Evolutionary conservation across 2,329 filamentous ascomycete genomes (phyloP), one percentile per base, ranked within the genome.

Genomic region (Rhinocladiella similis): DNA sequence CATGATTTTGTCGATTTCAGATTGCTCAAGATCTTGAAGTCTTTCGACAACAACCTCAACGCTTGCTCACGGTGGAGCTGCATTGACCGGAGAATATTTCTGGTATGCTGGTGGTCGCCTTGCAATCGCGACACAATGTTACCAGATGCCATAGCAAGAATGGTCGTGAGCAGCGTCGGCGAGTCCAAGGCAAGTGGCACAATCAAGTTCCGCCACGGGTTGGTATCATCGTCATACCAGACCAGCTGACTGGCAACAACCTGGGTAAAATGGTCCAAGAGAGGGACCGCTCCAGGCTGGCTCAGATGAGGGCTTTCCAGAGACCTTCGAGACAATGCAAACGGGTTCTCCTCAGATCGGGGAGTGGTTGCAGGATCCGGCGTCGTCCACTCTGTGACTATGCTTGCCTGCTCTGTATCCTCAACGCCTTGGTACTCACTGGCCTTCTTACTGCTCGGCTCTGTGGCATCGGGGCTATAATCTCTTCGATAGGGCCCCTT

Each of bases 101-200:
- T 9, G 5, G 29, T 33, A 7, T 33, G 29, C 6, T 33, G 29
- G 29, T 33, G 6, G 10, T 33, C 29, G 10, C 29, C 10, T 33
- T 12, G 29, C 29, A 12, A 6, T 14, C 43, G 12, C 10, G 22
- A 46, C 43, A 20, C 22, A 12, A 46, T 46, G 25, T 46, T 22
- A 14, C 43, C 43, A 14, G 20, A 20, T n/a, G 43, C 43, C 2
- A 46, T 16, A 14, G 43, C 22, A 22, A 46, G 20, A 25, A 46
- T 46, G 9, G 43, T 25, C 20, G 25, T n/a, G 19, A 46, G n/a
- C 2, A 46, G 43, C 4, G 43, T 22, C 25, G 43, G 20, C 5
- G 43, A 46, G 22, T 46, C 19, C 19, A 46, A 25, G 43, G 43
- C 43, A n/a, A 46, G 20, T 29, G 43, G 43, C n/a, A 46, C 25